Percentiles rank a stretch among this genome's conserved stretches.
Evolutionary conservation across 352 stramenopile species (phyloP).

Genomic region (Pythium vanterpoolii): DNA sequence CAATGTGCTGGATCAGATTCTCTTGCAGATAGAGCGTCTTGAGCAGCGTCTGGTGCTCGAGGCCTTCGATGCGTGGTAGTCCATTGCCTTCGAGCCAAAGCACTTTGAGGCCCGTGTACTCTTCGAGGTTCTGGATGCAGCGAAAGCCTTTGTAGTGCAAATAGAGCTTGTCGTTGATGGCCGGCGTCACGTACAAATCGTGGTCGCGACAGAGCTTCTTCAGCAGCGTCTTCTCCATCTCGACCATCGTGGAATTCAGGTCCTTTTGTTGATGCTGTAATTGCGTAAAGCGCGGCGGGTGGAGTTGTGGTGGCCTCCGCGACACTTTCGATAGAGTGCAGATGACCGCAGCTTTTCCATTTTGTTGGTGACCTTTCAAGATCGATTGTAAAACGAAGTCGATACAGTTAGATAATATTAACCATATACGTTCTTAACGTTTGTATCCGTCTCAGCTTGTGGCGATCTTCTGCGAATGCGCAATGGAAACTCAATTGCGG

Average conservation of each 20-base stretch:
- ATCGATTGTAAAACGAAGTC: constrained; percentile 6
- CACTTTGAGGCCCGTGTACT: constrained; percentile 93
- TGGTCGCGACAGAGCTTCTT: constrained; percentile 90
- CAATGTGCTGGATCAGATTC: constrained; percentile 93
- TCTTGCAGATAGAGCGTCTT: constrained; percentile 93
- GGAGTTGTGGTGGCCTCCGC: neutral
- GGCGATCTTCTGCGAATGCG: neutral
- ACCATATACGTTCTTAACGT: constrained; percentile 6
- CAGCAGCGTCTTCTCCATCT: constrained; percentile 88
- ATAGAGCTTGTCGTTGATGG: constrained; percentile 96
- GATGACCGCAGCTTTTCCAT: constrained; percentile 1
- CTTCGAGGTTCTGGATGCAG: constrained; percentile 92
- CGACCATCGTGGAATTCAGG: constrained; percentile 39
- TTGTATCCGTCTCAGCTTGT: neutral
- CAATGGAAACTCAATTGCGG: no score
- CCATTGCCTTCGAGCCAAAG: constrained; percentile 95
- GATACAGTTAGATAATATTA: neutral
- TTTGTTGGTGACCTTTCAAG: constrained; percentile 11
- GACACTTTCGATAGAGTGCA: neutral
- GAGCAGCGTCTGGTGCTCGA: constrained; percentile 85
- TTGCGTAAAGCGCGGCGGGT: neutral
- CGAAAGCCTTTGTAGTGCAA: constrained; percentile 96
- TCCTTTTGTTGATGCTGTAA: no score
- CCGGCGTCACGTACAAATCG: constrained; percentile 89
- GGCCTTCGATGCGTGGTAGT: constrained; percentile 84